A percentile compares a stretch with the other conserved stretches of the same genome.
phyloP scores from a whole-genome alignment of 768 basidiomycete species.

The Phallus indusiatus region DNA sequence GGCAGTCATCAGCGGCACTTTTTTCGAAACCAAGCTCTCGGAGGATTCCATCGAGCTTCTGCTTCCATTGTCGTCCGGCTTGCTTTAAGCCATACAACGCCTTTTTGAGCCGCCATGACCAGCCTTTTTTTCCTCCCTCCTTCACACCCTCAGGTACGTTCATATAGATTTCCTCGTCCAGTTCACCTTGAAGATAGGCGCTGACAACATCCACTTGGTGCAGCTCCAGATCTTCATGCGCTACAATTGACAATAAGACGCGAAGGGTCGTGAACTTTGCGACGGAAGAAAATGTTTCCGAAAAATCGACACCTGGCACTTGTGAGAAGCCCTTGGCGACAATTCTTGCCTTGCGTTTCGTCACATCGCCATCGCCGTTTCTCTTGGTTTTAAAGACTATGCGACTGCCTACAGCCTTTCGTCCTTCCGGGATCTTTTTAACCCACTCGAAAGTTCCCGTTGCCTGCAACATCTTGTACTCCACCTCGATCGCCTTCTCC shows the following conservation, averaged over 20 bases:
- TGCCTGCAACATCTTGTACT: neutral
- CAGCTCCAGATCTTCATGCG: slow-evolving; percentile 11
- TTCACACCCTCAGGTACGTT: slow-evolving; percentile 10
- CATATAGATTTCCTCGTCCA: slow-evolving; percentile 18
- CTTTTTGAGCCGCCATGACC: slow-evolving; percentile 18
- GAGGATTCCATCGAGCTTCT: slow-evolving; percentile 9
- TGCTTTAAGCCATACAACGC: slow-evolving; percentile 37
- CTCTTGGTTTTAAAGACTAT: slow-evolving; percentile 21
- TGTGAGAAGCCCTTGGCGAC: slow-evolving; percentile 22
- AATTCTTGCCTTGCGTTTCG: slow-evolving; percentile 15
- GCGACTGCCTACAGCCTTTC: slow-evolving; percentile 13
- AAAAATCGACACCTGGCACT: slow-evolving; percentile 12
- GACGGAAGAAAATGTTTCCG: slow-evolving; percentile 19
- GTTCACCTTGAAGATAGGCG: slow-evolving; percentile 13
- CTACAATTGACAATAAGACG: slow-evolving; percentile 13
- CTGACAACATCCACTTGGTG: slow-evolving; percentile 12
- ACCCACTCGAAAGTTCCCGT: slow-evolving; percentile 12
- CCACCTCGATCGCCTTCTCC: neutral
- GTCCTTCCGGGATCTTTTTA: slow-evolving; percentile 12
- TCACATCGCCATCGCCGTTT: slow-evolving; percentile 12
- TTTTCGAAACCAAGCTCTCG: neutral
- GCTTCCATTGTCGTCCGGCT: slow-evolving; percentile 28
- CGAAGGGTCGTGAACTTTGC: slow-evolving; percentile 11
- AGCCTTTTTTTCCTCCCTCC: neutral
- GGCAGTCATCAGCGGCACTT: slow-evolving; percentile 8